Percentiles rank a stretch among this genome's conserved stretches.
Evolutionary conservation across 2,329 filamentous ascomycete genomes (phyloP).

Genomic region (Sordariomycetes sp.): DNA sequence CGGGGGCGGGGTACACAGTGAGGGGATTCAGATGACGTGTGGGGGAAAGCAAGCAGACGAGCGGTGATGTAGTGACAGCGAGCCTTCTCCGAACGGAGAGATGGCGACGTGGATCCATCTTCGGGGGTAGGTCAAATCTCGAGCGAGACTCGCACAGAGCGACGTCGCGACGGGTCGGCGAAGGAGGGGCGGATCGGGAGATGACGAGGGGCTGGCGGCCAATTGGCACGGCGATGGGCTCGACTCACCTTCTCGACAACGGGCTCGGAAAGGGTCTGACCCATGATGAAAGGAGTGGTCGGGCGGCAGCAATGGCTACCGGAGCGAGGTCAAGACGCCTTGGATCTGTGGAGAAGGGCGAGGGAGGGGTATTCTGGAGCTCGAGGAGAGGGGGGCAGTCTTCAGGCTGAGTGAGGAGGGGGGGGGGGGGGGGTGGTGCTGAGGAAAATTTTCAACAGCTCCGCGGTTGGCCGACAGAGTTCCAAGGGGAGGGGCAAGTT

Average conservation of each 20-base stretch:
- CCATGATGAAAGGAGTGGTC: constrained; percentile 48
- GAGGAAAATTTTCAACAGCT: constrained; percentile 5
- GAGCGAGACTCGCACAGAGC: not conserved
- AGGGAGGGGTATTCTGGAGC: constrained; percentile 2
- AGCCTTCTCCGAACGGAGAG: not conserved
- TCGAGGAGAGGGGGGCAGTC: not conserved
- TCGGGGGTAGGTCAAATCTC: not conserved
- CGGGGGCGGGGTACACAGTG: not conserved
- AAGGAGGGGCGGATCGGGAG: not conserved
- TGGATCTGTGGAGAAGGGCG: constrained; percentile 4
- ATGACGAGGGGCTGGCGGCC: not conserved
- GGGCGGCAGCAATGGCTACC: constrained; percentile 14
- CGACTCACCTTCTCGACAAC: constrained; percentile 91
- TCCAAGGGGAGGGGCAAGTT: not conserved
- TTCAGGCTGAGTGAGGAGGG: constrained; percentile 1
- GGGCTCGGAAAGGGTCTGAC: constrained; percentile 97
- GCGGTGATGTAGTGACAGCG: not conserved
- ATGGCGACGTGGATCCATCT: not conserved
- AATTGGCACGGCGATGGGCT: not conserved
- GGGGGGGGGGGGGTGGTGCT: not conserved
- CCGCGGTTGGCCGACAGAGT: not conserved
- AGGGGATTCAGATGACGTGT: not conserved
- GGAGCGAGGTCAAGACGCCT: constrained; percentile 2
- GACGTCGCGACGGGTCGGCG: not conserved
- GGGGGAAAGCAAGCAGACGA: not conserved